Base-by-base conservation (phyloP, 2,329 filamentous ascomycete genomes). In the Sordariomycetes sp. region DNA sequence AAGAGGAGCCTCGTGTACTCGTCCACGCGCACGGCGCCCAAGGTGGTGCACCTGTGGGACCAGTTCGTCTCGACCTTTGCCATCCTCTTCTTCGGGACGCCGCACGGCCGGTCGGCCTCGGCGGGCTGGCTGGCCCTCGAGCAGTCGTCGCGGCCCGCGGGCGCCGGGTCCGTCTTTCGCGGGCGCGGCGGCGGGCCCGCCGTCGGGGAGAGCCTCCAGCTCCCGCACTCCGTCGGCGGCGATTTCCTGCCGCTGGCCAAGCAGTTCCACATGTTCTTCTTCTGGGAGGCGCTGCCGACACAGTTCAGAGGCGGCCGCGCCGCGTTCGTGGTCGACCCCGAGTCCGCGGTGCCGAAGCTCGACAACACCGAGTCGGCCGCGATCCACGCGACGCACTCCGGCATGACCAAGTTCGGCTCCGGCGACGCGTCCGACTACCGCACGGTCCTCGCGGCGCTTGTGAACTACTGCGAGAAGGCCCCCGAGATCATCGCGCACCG, bases 221-320 rank as follows among this genome's bases (percentile, higher is more conserved):
- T 51, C 22, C 14, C 22, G 14, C 48, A 51, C 12, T 51, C 48
- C 20, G 24, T 51, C 20, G 22, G 20, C 48, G 22, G 20, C 18
- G 48, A 51, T 22, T 51, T 51, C 24, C 16, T 51, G 48, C 48
- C 48, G 20, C 48, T 51, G 16, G 24, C 22, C 24, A 51, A 51
- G 20, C 48, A 51, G 48, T 51, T 51, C 48, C 48, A 51, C 48
- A 51, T 51, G 48, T 51, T 51, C 48, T 51, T 51, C 48, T 51
- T 51, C 48, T 51, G 48, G 48, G 48, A 51, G 20, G 48, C 48
- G 48, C 48, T 51, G 12, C 48, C 48, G 22, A 51, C 48, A 11
- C 24, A 12, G 20, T 11, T 57, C 37, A 37, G 58, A 63, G n/a
- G n/a, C n/a, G 3, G 62, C 61, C 1, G 57, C 43, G 25, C 60